Base-by-base conservation (phyloP, 352 stramenopile species). In the Pythium insidiosum region DNA sequence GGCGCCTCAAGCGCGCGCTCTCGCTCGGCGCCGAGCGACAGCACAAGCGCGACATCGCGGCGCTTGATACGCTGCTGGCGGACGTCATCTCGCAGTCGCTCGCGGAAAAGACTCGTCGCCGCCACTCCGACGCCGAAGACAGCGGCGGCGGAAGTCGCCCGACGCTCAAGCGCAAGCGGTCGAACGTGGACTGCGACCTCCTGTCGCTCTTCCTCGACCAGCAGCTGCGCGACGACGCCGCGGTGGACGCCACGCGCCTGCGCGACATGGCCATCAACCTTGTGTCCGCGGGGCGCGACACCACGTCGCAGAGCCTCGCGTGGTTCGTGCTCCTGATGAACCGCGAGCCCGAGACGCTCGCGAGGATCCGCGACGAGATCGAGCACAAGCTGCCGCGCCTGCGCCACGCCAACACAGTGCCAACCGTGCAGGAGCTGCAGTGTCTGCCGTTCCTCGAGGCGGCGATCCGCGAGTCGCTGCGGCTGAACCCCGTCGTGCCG, bases 291-390 rank as follows among this genome's bases (percentile, higher is more conserved):
- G 74, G 79, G 10, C 71, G 81, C 5, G 81, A 88, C 42, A 91
- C 83, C 6, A 87, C 78, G 13, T 74, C 81, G 5, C 68, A 66
- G 33, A 76, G 58, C 16, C 52, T 95, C 23, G 54, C 61, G 18
- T 95, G 76, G 70, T 76, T 88, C 34, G 37, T 94, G 21, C 56
- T 89, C 33, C 79, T 88, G 65, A 76, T 95, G 53, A 80, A 78
- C 28, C 68, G 68, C 4, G 56, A 93, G 24, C 83, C 76, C 4
- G 29, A 62, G 2, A 64, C 85, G 7, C 34, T 76, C 4, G 40
- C 29, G 19, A 59, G 65, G 18, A 62, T 86, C 18, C 51, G 63
- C 13, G 39, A 70, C 0, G 73, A 88, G 44, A 54, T 88, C 3
- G 36, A 59, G 3, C 34, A 38, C 2, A 48, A 67, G 15, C 39